These are phyloP conservation scores for Mrakia hoshinonis DNA, from an alignment of 768 basidiomycete genomes.

Conservation along the genomic window DNA sequence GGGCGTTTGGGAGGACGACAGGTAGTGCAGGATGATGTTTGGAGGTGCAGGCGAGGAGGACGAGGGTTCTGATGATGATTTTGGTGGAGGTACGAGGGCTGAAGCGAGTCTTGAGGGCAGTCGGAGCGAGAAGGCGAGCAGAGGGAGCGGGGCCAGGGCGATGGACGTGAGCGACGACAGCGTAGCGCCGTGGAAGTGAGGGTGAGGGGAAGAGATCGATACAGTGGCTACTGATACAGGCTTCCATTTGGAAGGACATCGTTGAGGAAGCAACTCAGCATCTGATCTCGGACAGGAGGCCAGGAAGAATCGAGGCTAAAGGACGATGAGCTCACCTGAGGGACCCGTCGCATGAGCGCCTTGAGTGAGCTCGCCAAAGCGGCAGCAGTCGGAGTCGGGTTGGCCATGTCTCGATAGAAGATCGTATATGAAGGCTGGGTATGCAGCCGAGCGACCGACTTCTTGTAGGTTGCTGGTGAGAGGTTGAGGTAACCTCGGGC, in stretches of 20 bases:
- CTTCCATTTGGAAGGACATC: neutral
- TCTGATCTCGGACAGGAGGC: neutral
- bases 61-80: neutral
- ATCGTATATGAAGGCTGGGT: neutral
- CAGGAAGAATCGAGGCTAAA: neutral
- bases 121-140: slow-evolving; percentile 81
- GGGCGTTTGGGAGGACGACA: slow-evolving; percentile 58
- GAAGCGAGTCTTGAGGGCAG: slow-evolving; percentile 79
- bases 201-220: slow-evolving; percentile 7
- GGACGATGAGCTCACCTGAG: slow-evolving; percentile 23
- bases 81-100: slow-evolving; percentile 25
- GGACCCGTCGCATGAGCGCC: slow-evolving; percentile 28
- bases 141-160: slow-evolving; percentile 75
- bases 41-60: slow-evolving; percentile 24
- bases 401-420: neutral
- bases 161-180: slow-evolving; percentile 88
- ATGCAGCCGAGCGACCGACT: neutral
- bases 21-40: slow-evolving; percentile 67
- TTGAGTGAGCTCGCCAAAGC: slow-evolving; percentile 19
- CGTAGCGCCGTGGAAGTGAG: slow-evolving; percentile 72
- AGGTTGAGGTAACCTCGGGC: neutral
- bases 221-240: slow-evolving; percentile 30
- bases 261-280: neutral
- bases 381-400: neutral
- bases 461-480: neutral